These are phyloP conservation scores for Guadua angustifolia DNA, from an alignment of 176 grass and related monocot genomes.

Conservation along the genomic window DNA sequence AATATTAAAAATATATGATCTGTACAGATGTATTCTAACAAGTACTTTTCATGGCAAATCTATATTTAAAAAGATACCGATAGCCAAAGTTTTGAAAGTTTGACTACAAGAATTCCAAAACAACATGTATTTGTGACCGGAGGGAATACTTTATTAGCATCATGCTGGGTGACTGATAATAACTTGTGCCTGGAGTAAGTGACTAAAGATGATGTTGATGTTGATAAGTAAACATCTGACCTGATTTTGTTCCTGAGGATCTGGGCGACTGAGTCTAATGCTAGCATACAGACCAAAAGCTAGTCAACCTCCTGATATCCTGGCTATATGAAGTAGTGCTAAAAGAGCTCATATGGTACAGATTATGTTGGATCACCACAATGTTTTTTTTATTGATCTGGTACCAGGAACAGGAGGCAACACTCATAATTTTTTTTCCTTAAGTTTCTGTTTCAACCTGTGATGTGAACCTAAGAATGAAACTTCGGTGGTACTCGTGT, in stretches of 20 bases:
- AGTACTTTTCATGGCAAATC: background rate
- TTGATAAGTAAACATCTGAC: conserved; percentile 8
- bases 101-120: no score
- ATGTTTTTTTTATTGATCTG: background rate
- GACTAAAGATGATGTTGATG: background rate
- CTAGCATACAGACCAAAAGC: background rate
- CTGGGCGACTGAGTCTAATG: background rate
- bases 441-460: background rate
- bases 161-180: background rate
- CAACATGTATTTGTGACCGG: no score
- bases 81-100: no score
- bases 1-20: no score
- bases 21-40: background rate
- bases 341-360: background rate
- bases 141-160: background rate
- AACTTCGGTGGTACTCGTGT: background rate
- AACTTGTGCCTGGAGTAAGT: conserved; percentile 6
- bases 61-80: no score
- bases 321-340: background rate
- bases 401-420: background rate
- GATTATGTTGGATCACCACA: background rate
- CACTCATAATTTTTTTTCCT: no score
- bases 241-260: conserved; percentile 28
- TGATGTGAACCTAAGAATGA: background rate
- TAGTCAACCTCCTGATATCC: background rate